Evolutionary conservation across 148 eudicot species (phyloP).

Genomic region (Salicornia ramosissima): DNA sequence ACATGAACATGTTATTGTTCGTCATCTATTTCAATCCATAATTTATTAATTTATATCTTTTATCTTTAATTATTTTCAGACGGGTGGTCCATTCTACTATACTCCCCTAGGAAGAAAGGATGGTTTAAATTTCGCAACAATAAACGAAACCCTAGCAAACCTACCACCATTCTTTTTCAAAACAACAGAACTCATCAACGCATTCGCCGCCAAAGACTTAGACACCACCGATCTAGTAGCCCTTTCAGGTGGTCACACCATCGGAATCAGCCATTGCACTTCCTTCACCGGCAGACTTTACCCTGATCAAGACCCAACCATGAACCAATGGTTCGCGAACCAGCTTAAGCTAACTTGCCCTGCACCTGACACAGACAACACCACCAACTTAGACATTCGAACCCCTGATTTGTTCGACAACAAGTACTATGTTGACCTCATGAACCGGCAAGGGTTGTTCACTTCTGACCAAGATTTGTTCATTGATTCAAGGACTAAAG

Average conservation of each 20-base stretch:
- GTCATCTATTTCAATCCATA: no score
- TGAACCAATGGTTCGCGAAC: slow-evolving; percentile 9
- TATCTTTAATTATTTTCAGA: slow-evolving; percentile 14
- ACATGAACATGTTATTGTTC: no score
- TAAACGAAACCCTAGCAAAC: slow-evolving; percentile 18
- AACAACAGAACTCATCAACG: slow-evolving; percentile 23
- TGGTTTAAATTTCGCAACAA: slow-evolving; percentile 29
- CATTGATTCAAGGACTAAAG: slow-evolving; percentile 31
- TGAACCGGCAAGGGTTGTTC: slow-evolving; percentile 14
- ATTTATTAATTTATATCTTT: no score
- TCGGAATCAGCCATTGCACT: slow-evolving; percentile 34
- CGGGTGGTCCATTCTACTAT: slow-evolving; percentile 36
- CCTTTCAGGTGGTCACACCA: slow-evolving; percentile 47
- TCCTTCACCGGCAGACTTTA: slow-evolving; percentile 31
- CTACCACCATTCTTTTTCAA: slow-evolving; percentile 32
- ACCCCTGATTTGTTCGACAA: slow-evolving; percentile 38
- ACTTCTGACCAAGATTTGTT: slow-evolving; percentile 40
- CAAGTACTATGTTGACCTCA: slow-evolving; percentile 2
- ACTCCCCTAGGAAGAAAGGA: slow-evolving; percentile 42
- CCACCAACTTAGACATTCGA: slow-evolving; percentile 28
- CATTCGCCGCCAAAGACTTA: slow-evolving; percentile 18
- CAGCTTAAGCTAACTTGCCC: slow-evolving; percentile 31
- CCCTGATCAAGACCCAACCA: slow-evolving; percentile 33
- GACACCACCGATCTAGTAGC: slow-evolving; percentile 37
- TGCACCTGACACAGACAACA: slow-evolving; percentile 18